phyloP scores from a whole-genome alignment of 2,329 filamentous ascomycete species.

The Fusarium albosuccineum region DNA sequence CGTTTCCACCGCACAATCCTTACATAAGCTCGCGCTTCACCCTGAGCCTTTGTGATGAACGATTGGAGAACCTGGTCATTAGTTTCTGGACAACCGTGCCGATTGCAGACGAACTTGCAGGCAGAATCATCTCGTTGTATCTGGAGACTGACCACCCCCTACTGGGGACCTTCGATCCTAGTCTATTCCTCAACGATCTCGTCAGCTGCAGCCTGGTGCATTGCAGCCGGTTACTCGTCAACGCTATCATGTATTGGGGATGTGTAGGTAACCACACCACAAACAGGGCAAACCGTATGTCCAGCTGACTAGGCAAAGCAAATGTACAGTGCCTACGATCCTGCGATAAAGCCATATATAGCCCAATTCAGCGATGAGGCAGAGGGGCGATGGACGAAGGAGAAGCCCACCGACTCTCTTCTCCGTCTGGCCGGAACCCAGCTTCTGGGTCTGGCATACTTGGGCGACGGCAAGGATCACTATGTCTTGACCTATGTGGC shows the following conservation, averaged over 20 bases:
- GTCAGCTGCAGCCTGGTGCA: slow-evolving; percentile 27
- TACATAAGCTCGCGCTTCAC: neutral
- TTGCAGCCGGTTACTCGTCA: slow-evolving; percentile 21
- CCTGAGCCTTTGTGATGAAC: slow-evolving; percentile 40
- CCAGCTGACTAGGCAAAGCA: slow-evolving; percentile 22
- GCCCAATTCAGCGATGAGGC: slow-evolving; percentile 24
- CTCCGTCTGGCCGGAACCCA: slow-evolving; percentile 49
- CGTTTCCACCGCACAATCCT: slow-evolving; percentile 10
- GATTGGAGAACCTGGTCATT: slow-evolving; percentile 48
- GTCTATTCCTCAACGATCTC: slow-evolving; percentile 53
- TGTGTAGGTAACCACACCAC: slow-evolving; percentile 20
- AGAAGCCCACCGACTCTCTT: slow-evolving; percentile 25
- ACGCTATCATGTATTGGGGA: slow-evolving; percentile 26
- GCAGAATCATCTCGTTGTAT: slow-evolving; percentile 53
- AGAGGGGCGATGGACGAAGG: slow-evolving; percentile 19
- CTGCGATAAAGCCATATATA: neutral
- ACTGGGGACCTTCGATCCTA: slow-evolving; percentile 52
- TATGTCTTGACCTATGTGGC: slow-evolving; percentile 48
- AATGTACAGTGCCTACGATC: slow-evolving; percentile 22
- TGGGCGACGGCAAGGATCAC: slow-evolving; percentile 54
- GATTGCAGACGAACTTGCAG: slow-evolving; percentile 48
- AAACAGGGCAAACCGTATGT: neutral
- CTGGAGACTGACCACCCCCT: slow-evolving; percentile 55
- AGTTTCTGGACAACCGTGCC: slow-evolving; percentile 52
- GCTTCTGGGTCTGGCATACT: slow-evolving; percentile 51